phyloP scores from a whole-genome alignment of 139 green algal species.

The Marvania coccoides region DNA sequence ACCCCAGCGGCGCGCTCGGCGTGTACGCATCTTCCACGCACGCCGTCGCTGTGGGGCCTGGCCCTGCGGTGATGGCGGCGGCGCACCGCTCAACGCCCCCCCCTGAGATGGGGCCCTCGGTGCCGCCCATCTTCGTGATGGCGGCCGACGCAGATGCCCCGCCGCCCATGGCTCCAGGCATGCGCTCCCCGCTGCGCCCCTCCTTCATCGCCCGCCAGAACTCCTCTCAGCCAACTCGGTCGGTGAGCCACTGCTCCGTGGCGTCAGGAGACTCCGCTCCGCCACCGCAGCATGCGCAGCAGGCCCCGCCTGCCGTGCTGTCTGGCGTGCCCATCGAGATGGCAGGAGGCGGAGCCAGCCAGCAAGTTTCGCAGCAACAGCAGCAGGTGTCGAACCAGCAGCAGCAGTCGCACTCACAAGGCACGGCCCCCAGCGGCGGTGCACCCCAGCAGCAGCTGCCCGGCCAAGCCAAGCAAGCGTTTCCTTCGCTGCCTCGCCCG shows the following conservation, averaged over 20 bases:
- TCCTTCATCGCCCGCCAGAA: background rate
- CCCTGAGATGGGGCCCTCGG: background rate
- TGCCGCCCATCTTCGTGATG: constrained; percentile 36
- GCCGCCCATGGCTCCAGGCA: background rate
- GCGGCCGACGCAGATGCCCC: constrained; percentile 2
- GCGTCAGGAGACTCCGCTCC: background rate
- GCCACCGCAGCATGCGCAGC: background rate
- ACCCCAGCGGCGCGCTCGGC: too few relatives aligned
- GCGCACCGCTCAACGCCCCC: too few relatives aligned
- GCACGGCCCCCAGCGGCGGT: background rate
- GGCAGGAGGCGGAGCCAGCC: too few relatives aligned
- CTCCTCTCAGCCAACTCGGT: background rate
- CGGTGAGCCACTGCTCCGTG: background rate
- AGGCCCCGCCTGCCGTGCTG: too few relatives aligned
- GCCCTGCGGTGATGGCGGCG: too few relatives aligned
- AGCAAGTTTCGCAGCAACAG: background rate
- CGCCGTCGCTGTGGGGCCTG: too few relatives aligned
- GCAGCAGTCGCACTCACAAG: background rate
- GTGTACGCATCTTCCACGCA: too few relatives aligned
- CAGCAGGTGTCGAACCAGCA: background rate
- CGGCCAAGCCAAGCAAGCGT: too few relatives aligned
- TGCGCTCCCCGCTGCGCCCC: constrained; percentile 23
- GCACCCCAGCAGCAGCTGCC: background rate
- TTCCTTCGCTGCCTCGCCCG: background rate
- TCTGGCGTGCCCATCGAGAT: too few relatives aligned